Percentiles rank a stretch among this genome's conserved stretches.
These are phyloP conservation scores for Lagenaria siceraria DNA, from an alignment of 306 rosid genomes.

Conservation along the genomic window DNA sequence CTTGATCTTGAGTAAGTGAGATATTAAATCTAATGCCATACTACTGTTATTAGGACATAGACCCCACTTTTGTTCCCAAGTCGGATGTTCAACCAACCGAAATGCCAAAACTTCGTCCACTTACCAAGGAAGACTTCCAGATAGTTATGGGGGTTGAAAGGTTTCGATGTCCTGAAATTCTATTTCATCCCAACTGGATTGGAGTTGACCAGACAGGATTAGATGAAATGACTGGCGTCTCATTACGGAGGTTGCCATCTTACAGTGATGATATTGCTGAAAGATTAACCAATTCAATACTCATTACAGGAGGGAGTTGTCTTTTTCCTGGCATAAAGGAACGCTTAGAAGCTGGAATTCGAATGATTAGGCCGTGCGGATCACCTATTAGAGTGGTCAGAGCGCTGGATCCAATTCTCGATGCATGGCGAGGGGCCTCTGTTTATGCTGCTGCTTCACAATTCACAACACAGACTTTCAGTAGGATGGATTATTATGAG, in stretches of 20 bases:
- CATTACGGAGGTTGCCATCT: slow-evolving; percentile 62
- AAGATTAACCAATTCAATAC: slow-evolving; percentile 54
- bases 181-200: slow-evolving; percentile 80
- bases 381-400: slow-evolving; percentile 58
- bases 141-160: slow-evolving; percentile 73
- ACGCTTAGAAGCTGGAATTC: slow-evolving; percentile 75
- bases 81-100: slow-evolving; percentile 48
- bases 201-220: slow-evolving; percentile 84
- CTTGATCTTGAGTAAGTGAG: background rate
- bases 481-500: slow-evolving; percentile 61
- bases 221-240: slow-evolving; percentile 87
- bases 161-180: slow-evolving; percentile 87
- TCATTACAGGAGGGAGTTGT: slow-evolving; percentile 81
- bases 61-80: slow-evolving; percentile 75
- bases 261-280: slow-evolving; percentile 31
- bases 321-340: slow-evolving; percentile 67
- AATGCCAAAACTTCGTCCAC: slow-evolving; percentile 45
- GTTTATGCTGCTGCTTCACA: slow-evolving; percentile 51
- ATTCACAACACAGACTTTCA: slow-evolving; percentile 72
- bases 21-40: background rate
- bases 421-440: slow-evolving; percentile 97
- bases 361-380: slow-evolving; percentile 79
- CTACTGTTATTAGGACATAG: slow-evolving; percentile 44
- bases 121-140: slow-evolving; percentile 75
- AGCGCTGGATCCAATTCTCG: slow-evolving; percentile 76